Evolutionary conservation across 768 basidiomycete genomes (phyloP), one percentile per base, ranked within the genome.

Genomic region (Russula brevipes): DNA sequence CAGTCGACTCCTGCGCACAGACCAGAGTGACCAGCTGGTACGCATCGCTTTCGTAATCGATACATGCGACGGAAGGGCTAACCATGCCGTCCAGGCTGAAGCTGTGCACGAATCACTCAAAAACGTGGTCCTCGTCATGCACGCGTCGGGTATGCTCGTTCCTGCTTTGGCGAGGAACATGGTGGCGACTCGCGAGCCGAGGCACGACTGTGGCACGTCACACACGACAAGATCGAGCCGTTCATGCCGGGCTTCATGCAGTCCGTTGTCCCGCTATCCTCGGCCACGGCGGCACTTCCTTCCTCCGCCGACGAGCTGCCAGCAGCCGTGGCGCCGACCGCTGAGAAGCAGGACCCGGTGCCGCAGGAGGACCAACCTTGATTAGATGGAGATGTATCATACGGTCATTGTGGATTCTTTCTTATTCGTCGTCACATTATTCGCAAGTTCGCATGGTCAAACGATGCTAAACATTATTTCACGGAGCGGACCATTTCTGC

Each of bases 81-180:
- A 67, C 45, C 24, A 9, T n/a, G 30, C 10, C 45, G 63, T 1
- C 11, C 69, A 98, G 96, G 87, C 88, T 72, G 97, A 99, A 73
- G 96, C 96, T 0, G 82, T 97, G 19, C 94, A 93, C 1, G 97
- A 99, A 75, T 95, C 94, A 1, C 81, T 99, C 69, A 98, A 98
- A 77, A 98, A 98, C 70, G 91, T 96, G 54, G 77, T 99, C 16
- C 81, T 98, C 53, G 96, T 99, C 54, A 95, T 99, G 93, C 87
- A 94, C 69, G 91, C 94, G 1, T 88, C 88, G 1, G 82, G 83
- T 5, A 86, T 95, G 60, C 83, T 99, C 17, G 81, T 91, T 4
- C 90, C 91, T 4, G 86, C 83, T 11, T 76, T 77, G 12, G 75
- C 73, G 7, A 75, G 46, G 71, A 74, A 33, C 70, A 72, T 4